These are phyloP conservation scores for Pleomassaria siparia DNA, from an alignment of 2,329 filamentous ascomycete genomes.

Conservation along the genomic window DNA sequence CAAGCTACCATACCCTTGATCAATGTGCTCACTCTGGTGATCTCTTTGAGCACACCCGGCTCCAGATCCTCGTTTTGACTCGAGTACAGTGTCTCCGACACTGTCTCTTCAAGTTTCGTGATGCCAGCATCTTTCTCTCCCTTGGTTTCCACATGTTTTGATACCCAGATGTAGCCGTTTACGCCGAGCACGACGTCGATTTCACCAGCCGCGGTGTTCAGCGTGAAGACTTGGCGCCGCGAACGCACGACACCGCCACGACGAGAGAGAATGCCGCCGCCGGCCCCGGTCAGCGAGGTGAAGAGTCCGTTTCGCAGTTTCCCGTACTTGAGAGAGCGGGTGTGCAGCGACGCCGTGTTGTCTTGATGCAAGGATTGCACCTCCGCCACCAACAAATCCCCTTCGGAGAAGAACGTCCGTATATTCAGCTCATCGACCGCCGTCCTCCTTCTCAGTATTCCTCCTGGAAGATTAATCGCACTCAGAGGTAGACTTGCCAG, in stretches of 20 bases:
- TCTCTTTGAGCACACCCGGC: constrained; percentile 78
- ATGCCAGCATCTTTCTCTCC: constrained; percentile 63
- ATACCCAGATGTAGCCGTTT: constrained; percentile 96
- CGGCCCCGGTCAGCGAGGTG: constrained; percentile 75
- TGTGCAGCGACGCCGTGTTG: constrained; percentile 85
- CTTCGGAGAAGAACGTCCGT: constrained; percentile 93
- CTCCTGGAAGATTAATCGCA: constrained; percentile 91
- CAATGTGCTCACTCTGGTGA: constrained; percentile 78
- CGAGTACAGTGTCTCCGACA: constrained; percentile 84
- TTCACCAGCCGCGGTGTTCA: constrained; percentile 59
- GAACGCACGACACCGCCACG: constrained; percentile 78
- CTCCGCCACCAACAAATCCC: constrained; percentile 90
- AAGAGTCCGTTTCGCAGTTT: constrained; percentile 95
- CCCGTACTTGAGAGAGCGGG: constrained; percentile 86
- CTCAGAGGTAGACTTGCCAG: constrained; percentile 83
- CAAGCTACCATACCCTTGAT: constrained; percentile 81
- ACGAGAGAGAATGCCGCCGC: constrained; percentile 57
- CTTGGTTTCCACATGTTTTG: constrained; percentile 70
- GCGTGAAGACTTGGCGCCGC: constrained; percentile 85
- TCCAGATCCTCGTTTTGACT: constrained; percentile 90
- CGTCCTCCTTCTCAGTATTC: constrained; percentile 86
- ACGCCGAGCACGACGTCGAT: constrained; percentile 90
- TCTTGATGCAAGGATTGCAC: constrained; percentile 88
- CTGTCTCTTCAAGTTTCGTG: constrained; percentile 83
- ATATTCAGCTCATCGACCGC: constrained; percentile 98